Conservation (phyloP, 2,329 filamentous ascomycete genomes). For the Microdochium paspali region DNA sequence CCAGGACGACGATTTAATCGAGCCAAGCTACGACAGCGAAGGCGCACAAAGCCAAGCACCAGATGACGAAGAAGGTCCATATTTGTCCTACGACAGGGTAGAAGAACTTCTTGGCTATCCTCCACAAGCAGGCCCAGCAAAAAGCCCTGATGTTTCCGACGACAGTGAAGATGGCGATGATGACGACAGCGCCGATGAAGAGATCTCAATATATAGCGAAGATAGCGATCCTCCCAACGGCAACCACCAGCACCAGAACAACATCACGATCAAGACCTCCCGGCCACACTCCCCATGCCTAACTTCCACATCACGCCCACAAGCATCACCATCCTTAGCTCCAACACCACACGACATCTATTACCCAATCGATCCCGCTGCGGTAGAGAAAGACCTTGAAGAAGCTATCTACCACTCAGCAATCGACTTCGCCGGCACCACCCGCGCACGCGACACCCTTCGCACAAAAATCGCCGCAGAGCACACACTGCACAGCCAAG, state of each 20-base stretch:
- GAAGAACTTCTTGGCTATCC: not conserved
- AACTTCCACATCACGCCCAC: too few relatives aligned
- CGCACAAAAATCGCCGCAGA: conserved; percentile 12
- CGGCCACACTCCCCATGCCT: too few relatives aligned
- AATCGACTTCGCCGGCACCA: conserved; percentile 5
- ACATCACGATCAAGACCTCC: not conserved
- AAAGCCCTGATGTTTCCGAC: not conserved
- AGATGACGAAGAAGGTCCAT: not conserved
- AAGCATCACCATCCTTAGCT: not conserved
- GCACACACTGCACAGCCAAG: conserved; percentile 14
- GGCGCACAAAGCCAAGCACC: not conserved
- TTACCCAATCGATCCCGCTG: conserved; percentile 1
- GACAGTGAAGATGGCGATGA: not conserved
- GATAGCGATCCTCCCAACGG: too few relatives aligned
- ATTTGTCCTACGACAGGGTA: not conserved
- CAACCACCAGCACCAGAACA: not conserved
- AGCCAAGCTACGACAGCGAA: not conserved
- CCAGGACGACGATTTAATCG: not conserved
- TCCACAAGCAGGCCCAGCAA: not conserved
- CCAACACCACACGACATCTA: not conserved
- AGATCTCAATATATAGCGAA: too few relatives aligned
- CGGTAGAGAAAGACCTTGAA: conserved; percentile 6
- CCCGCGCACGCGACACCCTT: conserved; percentile 7
- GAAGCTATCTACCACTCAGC: conserved; percentile 15
- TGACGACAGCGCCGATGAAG: not conserved